Evolutionary conservation across 75 land plant species (phyloP).

Genomic region (Sequoia sempervirens): DNA sequence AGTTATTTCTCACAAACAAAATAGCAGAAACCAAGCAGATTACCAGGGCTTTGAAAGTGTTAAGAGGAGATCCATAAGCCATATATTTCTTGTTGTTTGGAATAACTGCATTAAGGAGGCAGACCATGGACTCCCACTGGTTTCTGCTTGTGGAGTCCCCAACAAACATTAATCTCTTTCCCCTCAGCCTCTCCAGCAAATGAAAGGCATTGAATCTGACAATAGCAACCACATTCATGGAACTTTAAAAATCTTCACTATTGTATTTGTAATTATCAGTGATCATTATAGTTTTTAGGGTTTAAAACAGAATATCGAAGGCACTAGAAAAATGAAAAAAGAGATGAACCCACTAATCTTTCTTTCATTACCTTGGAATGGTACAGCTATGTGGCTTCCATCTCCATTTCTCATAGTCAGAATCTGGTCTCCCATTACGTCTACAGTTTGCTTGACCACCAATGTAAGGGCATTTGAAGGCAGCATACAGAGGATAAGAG

Average conservation of each 20-base stretch:
- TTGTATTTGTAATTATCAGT: neutral
- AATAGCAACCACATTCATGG: neutral
- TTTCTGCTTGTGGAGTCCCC: conserved; percentile 83
- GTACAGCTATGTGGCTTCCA: conserved; percentile 59
- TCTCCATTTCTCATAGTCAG: conserved; percentile 60
- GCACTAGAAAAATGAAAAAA: neutral
- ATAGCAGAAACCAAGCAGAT: neutral
- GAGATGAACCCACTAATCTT: no score
- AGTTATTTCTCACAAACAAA: neutral
- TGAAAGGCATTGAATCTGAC: conserved; percentile 67
- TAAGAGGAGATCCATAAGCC: conserved; percentile 12
- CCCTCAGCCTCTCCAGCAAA: conserved; percentile 64
- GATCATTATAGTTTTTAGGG: neutral
- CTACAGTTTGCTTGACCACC: conserved; percentile 42
- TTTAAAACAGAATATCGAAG: neutral
- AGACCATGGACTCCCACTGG: conserved; percentile 88
- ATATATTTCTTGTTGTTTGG: conserved; percentile 22
- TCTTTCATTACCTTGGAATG: conserved; percentile 46
- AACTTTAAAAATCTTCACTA: neutral
- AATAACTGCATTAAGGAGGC: conserved; percentile 66
- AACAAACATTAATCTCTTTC: conserved; percentile 68
- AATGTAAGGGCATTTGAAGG: conserved; percentile 45
- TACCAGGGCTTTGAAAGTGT: conserved; percentile 30
- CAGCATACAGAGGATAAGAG: conserved; percentile 59
- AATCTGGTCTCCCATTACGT: conserved; percentile 63